These are phyloP conservation scores for Populus hybrid DNA, from an alignment of 441 rosid species.

Conservation along the genomic window DNA sequence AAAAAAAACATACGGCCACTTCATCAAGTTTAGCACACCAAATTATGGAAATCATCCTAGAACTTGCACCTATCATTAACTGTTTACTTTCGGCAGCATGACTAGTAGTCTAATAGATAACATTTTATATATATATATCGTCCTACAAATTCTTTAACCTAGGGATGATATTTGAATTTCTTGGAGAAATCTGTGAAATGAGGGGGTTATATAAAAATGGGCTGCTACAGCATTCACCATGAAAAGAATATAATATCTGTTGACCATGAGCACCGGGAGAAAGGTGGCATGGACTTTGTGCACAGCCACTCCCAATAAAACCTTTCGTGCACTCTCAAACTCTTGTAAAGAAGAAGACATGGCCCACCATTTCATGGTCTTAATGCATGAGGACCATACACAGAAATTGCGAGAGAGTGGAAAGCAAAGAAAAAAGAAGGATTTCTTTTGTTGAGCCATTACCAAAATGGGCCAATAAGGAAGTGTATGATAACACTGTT, in stretches of 20 bases:
- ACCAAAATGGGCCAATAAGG: background rate
- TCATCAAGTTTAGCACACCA: background rate
- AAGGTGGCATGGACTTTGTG: too few relatives aligned
- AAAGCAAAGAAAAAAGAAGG: background rate
- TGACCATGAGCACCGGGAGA: too few relatives aligned
- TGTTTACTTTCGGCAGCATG: background rate
- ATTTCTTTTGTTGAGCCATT: background rate
- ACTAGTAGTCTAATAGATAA: background rate
- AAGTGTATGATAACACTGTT: background rate
- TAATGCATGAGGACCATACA: background rate
- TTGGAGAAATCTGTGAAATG: too few relatives aligned
- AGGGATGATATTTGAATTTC: too few relatives aligned
- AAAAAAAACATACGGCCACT: too few relatives aligned
- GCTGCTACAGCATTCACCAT: too few relatives aligned
- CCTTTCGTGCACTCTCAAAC: conserved; percentile 5
- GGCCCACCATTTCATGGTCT: conserved; percentile 3
- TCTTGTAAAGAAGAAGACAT: background rate
- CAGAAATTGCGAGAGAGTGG: background rate
- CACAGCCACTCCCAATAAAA: background rate
- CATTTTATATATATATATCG: background rate
- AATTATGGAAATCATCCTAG: too few relatives aligned
- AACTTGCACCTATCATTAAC: background rate
- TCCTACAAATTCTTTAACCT: too few relatives aligned
- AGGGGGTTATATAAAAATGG: too few relatives aligned
- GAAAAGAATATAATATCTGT: too few relatives aligned